phyloP scores from a whole-genome alignment of 2,329 filamentous ascomycete genomes.

The Clonostachys rhizophaga region DNA sequence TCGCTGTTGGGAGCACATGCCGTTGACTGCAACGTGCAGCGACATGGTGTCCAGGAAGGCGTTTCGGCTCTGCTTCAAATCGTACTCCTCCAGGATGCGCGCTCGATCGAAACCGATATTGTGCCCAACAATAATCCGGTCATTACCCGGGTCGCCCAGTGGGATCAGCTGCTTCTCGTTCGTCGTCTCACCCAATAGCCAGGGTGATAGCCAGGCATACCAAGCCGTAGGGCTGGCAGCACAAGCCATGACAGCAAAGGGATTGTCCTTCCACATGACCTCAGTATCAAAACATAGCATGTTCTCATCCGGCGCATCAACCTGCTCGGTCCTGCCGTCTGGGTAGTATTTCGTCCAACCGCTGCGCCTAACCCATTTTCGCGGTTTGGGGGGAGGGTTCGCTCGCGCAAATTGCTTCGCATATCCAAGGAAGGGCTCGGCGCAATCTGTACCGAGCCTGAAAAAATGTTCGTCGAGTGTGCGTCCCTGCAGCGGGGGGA shows the following conservation, averaged over 20 bases:
- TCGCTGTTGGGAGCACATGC: constrained; percentile 95
- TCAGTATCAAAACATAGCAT: constrained; percentile 94
- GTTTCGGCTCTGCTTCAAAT: constrained; percentile 75
- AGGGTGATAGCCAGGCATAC: constrained; percentile 97
- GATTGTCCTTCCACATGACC: constrained; percentile 90
- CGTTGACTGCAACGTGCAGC: constrained; percentile 93
- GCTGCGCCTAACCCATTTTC: constrained; percentile 71
- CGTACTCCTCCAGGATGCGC: constrained; percentile 84
- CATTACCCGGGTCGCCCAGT: constrained; percentile 68
- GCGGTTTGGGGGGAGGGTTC: constrained; percentile 53
- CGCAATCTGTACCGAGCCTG: constrained; percentile 78
- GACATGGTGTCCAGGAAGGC: constrained; percentile 98
- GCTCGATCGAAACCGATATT: constrained; percentile 95
- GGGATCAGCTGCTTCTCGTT: constrained; percentile 80
- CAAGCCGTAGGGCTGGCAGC: constrained; percentile 84
- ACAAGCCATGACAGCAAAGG: constrained; percentile 95
- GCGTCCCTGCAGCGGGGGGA: constrained; percentile 73
- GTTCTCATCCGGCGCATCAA: constrained; percentile 73
- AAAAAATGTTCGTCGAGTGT: constrained; percentile 93
- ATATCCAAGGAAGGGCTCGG: constrained; percentile 74
- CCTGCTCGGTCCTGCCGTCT: constrained; percentile 65
- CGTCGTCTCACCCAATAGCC: constrained; percentile 79
- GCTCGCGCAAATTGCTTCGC: constrained; percentile 70
- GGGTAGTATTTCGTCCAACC: constrained; percentile 92
- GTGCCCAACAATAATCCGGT: constrained; percentile 83